Evolutionary conservation across 257 asterid genomes (phyloP).

Genomic region (Capsicum chinense): DNA sequence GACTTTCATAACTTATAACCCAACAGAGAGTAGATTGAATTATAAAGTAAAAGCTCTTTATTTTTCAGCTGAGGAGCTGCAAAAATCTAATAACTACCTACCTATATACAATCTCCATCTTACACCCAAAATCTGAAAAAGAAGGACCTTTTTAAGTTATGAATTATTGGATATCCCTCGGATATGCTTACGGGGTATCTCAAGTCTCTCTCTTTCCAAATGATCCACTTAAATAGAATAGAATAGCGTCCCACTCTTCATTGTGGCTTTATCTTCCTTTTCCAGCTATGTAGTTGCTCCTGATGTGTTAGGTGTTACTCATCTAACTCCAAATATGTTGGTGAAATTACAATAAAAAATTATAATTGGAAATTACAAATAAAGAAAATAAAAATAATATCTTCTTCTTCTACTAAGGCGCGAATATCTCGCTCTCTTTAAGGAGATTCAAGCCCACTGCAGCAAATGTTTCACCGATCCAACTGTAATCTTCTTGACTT

Average conservation of each 20-base stretch:
- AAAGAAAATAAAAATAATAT: too few species aligned
- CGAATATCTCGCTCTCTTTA: too few species aligned
- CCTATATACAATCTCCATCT: background rate
- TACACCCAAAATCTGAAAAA: conserved; percentile 10
- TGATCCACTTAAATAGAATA: background rate
- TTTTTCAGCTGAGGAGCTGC: conserved; percentile 10
- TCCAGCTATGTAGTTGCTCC: background rate
- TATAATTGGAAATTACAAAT: too few species aligned
- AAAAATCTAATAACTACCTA: background rate
- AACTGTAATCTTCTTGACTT: too few species aligned
- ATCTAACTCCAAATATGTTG: conserved; percentile 3
- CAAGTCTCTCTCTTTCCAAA: conserved; percentile 20
- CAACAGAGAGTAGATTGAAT: background rate
- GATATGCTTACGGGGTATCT: background rate
- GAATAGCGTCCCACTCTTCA: background rate
- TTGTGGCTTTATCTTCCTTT: background rate
- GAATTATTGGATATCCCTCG: background rate
- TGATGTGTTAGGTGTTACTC: background rate
- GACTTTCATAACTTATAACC: too few species aligned
- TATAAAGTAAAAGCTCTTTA: background rate
- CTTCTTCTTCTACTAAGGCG: too few species aligned
- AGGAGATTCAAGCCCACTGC: too few species aligned
- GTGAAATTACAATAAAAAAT: too few species aligned
- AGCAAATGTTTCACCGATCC: too few species aligned
- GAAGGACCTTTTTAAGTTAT: background rate